Evolutionary conservation across 441 rosid species (phyloP), one percentile per base, ranked within the genome.

Genomic region (Aquilaria agallochum): DNA sequence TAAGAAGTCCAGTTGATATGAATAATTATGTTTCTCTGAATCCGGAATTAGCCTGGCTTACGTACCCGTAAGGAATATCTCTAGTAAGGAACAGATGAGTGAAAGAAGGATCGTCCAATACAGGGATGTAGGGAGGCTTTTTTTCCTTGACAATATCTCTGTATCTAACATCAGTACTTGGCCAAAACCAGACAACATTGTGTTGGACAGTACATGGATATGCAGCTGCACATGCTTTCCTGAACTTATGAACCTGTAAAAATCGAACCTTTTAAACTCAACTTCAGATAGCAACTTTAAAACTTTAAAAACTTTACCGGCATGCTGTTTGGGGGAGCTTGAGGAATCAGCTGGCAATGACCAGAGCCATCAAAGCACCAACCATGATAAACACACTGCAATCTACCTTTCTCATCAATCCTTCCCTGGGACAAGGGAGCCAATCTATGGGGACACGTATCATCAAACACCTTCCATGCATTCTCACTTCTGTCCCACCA

Each of bases 131-230:
- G 10, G 96, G 97, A 51, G 96, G 98, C 65, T 81, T 81, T 65
- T 86, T 78, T 56, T 76, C 84, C 46, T 42, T 64, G 31, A 85
- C 59, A 51, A 90, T 78, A 60, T 88, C 79, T 74, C 76, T 83
- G 82, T 67, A 90, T 40, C 71, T 77, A 67, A 96, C 87, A 76
- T 88, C 97, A 63, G 71, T 54, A 56, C 80, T 83, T 11, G 97
- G 98, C 96, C 98, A 93, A 81, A 93, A 82, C 98, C 97, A 93
- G 34, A 93, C 69, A 34, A 93, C 80, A 47, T 78, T 92, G 64
- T 90, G 85, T 53, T 90, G 92, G 59, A 90, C 82, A 1, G 71
- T 62, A 65, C 77, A 85, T 14, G 96, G 97, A 67, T 93, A 93
- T 63, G 64, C 92, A 49, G 85, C 79, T 15, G 69, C 97, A 70